Percentiles rank a stretch among this genome's conserved stretches.
Evolutionary conservation across 164 flowering plant species (phyloP).

Genomic region (Umbellularia californica): DNA sequence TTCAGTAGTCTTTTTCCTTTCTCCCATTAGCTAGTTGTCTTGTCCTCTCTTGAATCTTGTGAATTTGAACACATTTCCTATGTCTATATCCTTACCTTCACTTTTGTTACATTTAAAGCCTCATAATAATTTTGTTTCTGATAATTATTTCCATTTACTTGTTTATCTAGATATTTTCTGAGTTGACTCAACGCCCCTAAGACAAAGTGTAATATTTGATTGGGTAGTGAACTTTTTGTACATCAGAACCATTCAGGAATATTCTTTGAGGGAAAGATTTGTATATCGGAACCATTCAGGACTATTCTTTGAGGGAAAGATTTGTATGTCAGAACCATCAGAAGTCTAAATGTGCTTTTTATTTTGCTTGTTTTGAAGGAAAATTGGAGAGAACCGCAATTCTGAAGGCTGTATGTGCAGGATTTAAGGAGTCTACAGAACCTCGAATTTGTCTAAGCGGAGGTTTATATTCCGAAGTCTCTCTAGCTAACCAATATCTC

Average conservation of each 20-base stretch:
- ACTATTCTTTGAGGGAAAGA: slow-evolving; percentile 1
- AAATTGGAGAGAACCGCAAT: slow-evolving; percentile 80
- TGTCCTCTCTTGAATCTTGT: not conserved
- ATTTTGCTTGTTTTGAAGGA: slow-evolving; percentile 39
- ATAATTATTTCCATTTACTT: not conserved
- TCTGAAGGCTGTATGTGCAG: slow-evolving; percentile 81
- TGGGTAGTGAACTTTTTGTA: not conserved
- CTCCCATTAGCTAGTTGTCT: not conserved
- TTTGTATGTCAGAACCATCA: not conserved
- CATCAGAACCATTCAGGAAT: not conserved
- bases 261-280: not conserved
- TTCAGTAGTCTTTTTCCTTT: too few relatives aligned
- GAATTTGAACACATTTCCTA: not conserved
- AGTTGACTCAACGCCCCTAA: not conserved
- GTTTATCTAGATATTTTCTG: not conserved
- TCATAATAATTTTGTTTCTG: not conserved
- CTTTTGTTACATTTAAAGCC: not conserved
- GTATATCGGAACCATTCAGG: not conserved
- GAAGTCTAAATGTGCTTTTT: not conserved
- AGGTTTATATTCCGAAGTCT: slow-evolving; percentile 21
- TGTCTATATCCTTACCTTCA: not conserved
- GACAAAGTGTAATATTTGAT: not conserved
- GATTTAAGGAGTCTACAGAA: slow-evolving; percentile 77
- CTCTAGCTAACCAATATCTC: not conserved
- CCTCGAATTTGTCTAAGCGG: slow-evolving; percentile 49